Conservation (phyloP, 371 early-diverging fungal genomes). For the Rhizomucor pusillus region DNA sequence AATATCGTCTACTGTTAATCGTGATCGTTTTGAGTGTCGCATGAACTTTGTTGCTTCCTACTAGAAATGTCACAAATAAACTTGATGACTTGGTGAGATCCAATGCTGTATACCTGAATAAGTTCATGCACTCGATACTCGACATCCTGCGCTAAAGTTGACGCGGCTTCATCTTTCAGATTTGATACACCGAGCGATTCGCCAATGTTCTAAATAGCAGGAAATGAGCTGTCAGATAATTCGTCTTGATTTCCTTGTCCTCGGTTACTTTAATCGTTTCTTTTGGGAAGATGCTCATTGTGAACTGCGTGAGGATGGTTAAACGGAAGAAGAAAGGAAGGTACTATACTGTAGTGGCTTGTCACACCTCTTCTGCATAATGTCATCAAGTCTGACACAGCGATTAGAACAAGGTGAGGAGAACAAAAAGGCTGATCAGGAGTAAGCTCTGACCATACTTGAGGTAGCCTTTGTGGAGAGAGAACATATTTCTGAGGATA, state of each 20-base stretch:
- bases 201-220: slow-evolving; percentile 68
- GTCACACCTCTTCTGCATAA: neutral
- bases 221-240: neutral
- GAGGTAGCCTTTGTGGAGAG: slow-evolving; percentile 49
- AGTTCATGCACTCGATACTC: slow-evolving; percentile 97
- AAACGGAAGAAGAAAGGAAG: neutral
- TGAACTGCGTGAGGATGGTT: no score
- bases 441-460: neutral
- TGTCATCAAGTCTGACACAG: neutral
- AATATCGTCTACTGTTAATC: slow-evolving; percentile 90
- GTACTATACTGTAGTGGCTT: neutral
- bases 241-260: neutral
- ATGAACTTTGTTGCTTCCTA: slow-evolving; percentile 98
- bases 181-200: slow-evolving; percentile 90
- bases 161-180: slow-evolving; percentile 90
- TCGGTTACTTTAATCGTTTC: slow-evolving; percentile 43
- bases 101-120: slow-evolving; percentile 73
- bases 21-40: slow-evolving; percentile 91
- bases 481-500: slow-evolving; percentile 61
- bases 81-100: neutral
- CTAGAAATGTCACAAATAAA: neutral
- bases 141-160: slow-evolving; percentile 92
- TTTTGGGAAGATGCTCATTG: slow-evolving; percentile 52
- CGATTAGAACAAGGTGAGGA: neutral
- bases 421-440: neutral